phyloP scores from a whole-genome alignment of 192 early-diverging fungal genomes.

The Paraglomus occultum region DNA sequence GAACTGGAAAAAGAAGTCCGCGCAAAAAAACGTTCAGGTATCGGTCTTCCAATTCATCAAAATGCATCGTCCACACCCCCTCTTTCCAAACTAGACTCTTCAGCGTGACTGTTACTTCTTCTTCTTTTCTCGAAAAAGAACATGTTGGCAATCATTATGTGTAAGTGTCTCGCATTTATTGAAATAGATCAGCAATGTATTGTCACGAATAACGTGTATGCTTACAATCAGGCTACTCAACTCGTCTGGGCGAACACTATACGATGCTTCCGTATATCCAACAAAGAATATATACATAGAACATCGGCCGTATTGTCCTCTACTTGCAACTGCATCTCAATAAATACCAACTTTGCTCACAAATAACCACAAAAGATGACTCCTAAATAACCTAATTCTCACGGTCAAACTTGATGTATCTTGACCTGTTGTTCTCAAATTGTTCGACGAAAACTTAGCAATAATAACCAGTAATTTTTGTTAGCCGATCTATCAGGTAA shows the following conservation, averaged over 20 bases:
- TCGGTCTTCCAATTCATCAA: no score
- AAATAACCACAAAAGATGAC: no score
- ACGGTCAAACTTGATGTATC: no score
- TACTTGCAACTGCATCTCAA: slow-evolving; percentile 64
- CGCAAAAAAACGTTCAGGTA: no score
- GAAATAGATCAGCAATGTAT: slow-evolving; percentile 70
- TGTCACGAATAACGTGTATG: slow-evolving; percentile 83
- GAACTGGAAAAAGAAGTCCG: no score
- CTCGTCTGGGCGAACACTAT: slow-evolving; percentile 81
- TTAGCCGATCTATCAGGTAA: no score
- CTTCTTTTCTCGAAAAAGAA: slow-evolving; percentile 8
- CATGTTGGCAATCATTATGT: slow-evolving; percentile 39
- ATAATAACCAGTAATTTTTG: no score
- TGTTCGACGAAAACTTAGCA: no score
- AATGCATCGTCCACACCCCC: no score
- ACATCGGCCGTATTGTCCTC: slow-evolving; percentile 47
- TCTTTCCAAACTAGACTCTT: neutral
- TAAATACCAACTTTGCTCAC: slow-evolving; percentile 75
- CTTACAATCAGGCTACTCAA: slow-evolving; percentile 72
- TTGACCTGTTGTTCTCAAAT: no score
- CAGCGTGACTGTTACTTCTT: neutral
- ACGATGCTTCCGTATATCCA: slow-evolving; percentile 88
- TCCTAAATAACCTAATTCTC: no score
- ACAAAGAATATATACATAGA: slow-evolving; percentile 50
- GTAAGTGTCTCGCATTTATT: slow-evolving; percentile 58